Conservation (phyloP, 495 filamentous ascomycete genomes). For the Tuber borchii region DNA sequence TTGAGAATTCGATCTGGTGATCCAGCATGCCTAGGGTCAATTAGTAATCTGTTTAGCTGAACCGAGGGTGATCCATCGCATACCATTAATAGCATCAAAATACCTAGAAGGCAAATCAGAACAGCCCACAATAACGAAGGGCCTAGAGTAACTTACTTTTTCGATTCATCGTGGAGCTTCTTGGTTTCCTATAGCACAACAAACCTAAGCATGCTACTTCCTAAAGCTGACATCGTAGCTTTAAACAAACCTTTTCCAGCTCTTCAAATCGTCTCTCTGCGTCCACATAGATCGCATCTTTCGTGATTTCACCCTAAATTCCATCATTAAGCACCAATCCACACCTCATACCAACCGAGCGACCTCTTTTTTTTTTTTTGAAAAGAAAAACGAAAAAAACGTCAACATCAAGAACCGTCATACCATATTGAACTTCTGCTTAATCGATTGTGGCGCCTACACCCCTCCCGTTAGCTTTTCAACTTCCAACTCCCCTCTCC, state of each 20-base stretch:
- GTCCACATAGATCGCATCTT: slow-evolving; percentile 90
- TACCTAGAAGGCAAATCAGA: slow-evolving; percentile 48
- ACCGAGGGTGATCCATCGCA: neutral
- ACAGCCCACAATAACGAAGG: neutral
- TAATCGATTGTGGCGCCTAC: slow-evolving; percentile 85
- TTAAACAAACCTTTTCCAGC: slow-evolving; percentile 57
- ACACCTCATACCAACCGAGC: neutral
- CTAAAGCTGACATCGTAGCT: neutral
- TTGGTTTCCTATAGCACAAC: slow-evolving; percentile 63
- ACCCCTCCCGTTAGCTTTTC: slow-evolving; percentile 24
- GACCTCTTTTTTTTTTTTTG: neutral
- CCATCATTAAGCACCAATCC: neutral
- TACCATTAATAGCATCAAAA: slow-evolving; percentile 91
- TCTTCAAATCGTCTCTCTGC: slow-evolving; percentile 91
- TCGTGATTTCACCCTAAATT: slow-evolving; percentile 69
- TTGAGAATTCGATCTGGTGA: slow-evolving; percentile 97
- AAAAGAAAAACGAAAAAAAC: neutral
- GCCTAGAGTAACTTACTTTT: slow-evolving; percentile 54
- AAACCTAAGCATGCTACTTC: slow-evolving; percentile 18
- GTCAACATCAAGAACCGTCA: slow-evolving; percentile 19
- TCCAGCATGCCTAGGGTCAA: slow-evolving; percentile 68
- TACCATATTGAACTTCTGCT: slow-evolving; percentile 81
- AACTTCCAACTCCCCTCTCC: slow-evolving; percentile 10
- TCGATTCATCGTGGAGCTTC: slow-evolving; percentile 87
- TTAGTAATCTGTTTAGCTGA: slow-evolving; percentile 24